Conservation (phyloP, 2,329 filamentous ascomycete species). For the Tolypocladium endophyticum region DNA sequence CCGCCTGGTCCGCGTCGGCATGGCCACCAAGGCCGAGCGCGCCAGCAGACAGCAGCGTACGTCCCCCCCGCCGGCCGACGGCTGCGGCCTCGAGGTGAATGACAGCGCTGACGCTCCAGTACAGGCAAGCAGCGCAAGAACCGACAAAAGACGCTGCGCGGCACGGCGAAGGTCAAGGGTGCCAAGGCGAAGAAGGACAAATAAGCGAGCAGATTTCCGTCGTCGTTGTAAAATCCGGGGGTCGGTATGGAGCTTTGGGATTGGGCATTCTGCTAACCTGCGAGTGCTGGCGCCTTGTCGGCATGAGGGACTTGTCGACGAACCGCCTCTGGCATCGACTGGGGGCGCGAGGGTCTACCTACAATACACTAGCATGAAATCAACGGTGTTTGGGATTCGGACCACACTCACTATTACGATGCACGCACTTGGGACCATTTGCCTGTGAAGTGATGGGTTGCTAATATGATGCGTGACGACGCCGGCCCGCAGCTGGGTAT, state of each 20-base stretch:
- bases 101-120: slow-evolving; percentile 12
- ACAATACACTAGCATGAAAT: slow-evolving; percentile 31
- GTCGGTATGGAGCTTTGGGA: slow-evolving; percentile 16
- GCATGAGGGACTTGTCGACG: slow-evolving; percentile 11
- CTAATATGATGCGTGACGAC: not conserved
- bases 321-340: slow-evolving; percentile 17
- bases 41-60: slow-evolving; percentile 97
- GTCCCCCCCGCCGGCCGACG: slow-evolving; percentile 30
- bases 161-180: slow-evolving; percentile 97
- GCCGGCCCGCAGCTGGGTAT: slow-evolving; percentile 2
- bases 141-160: slow-evolving; percentile 96
- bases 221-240: slow-evolving; percentile 20
- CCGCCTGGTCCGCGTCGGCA: slow-evolving; percentile 88
- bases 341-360: slow-evolving; percentile 18
- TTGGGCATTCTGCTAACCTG: slow-evolving; percentile 16
- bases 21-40: slow-evolving; percentile 92
- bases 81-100: not conserved
- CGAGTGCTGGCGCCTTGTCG: slow-evolving; percentile 14
- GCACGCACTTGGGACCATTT: not conserved
- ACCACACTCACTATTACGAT: slow-evolving; percentile 10
- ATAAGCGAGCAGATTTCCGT: slow-evolving; percentile 40
- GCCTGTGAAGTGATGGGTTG: not conserved
- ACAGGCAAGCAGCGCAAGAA: slow-evolving; percentile 99
- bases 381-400: slow-evolving; percentile 31
- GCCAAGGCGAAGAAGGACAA: slow-evolving; percentile 89